Conservation (phyloP, 2,329 filamentous ascomycete species). For the Aspergillus floridensis region DNA sequence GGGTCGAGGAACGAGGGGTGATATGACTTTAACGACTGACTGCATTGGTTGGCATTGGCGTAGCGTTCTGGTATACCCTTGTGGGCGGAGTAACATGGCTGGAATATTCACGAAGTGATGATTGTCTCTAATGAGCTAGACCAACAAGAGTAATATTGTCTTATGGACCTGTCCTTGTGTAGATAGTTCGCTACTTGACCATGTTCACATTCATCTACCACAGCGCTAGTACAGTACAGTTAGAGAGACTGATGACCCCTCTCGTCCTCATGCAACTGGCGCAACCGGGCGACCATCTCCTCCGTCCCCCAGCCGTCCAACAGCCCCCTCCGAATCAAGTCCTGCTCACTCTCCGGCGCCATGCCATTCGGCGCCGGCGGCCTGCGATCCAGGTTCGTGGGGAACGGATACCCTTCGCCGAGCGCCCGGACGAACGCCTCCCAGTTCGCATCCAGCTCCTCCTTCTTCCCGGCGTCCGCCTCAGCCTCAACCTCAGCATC, state of each 20-base stretch:
- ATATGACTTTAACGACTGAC: constrained; percentile 16
- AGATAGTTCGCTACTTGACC: too few relatives aligned
- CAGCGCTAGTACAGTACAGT: neutral
- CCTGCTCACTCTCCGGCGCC: constrained; percentile 60
- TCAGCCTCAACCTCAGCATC: neutral
- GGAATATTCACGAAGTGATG: neutral
- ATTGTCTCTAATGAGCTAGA: neutral
- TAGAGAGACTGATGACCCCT: neutral
- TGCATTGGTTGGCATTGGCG: constrained; percentile 8
- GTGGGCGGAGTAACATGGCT: neutral
- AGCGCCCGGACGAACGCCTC: constrained; percentile 52
- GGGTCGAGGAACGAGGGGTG: constrained; percentile 39
- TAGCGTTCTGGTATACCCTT: constrained; percentile 19
- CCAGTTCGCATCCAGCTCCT: constrained; percentile 40
- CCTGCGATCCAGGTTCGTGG: constrained; percentile 59
- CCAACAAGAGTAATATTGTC: neutral
- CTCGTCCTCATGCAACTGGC: constrained; percentile 26
- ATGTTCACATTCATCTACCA: too few relatives aligned
- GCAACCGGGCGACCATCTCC: constrained; percentile 44
- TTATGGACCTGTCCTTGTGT: too few relatives aligned
- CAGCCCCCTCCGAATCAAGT: constrained; percentile 49
- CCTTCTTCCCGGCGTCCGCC: constrained; percentile 39
- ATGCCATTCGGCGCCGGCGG: constrained; percentile 57
- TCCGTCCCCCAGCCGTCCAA: constrained; percentile 40
- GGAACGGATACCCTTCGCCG: constrained; percentile 61